Base-by-base conservation (phyloP, 1,139 yeast species). In the Yamadazyma trypodendri region DNA sequence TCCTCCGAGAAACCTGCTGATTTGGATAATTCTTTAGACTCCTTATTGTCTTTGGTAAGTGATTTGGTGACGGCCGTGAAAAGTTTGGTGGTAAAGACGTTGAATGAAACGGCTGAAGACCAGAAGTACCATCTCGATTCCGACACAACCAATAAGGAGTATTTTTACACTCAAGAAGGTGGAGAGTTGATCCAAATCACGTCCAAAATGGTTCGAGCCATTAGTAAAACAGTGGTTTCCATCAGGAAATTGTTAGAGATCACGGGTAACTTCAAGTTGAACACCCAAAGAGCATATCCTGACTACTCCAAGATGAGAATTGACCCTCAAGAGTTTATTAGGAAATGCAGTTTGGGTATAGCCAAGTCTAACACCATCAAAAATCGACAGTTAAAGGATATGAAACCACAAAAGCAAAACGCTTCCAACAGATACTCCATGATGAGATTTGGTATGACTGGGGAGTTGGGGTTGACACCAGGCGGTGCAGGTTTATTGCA, bases 221-320 rank as follows among this genome's bases (percentile, higher is more conserved):
- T 83, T 4, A 61, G 79, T 11, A 51, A 58, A 13, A 77, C 84
- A 0, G 72, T 61, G 60, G 65, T 47, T 38, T 83, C 72, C 35
- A 58, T 71, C 24, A 56, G 63, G 45, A 66, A 56, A 45, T 58
- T 63, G 37, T 63, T 61, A 29, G 75, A 77, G 17, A 60, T 77
- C 28, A 77, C 84, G 16, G 90, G 94, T 17, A 94, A 87, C 54
- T 85, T 86, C 58, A 78, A 77, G 51, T 63, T 88, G 38, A 79
- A 82, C 24, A 58, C 72, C 2, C 81, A 78, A 37, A 68, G 94
- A 48, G 71, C 80, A 22, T 87, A 86, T 53, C 87, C 92, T 1
- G 89, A 88, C 55, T 86, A 86, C 47, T 56, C 72, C 7, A 59
- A 58, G 28, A 75, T 81, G 62, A 68, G 71, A 43, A 71, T 84